phyloP scores from a whole-genome alignment of 768 basidiomycete species.

The Cystofilobasidium bisporidii region DNA sequence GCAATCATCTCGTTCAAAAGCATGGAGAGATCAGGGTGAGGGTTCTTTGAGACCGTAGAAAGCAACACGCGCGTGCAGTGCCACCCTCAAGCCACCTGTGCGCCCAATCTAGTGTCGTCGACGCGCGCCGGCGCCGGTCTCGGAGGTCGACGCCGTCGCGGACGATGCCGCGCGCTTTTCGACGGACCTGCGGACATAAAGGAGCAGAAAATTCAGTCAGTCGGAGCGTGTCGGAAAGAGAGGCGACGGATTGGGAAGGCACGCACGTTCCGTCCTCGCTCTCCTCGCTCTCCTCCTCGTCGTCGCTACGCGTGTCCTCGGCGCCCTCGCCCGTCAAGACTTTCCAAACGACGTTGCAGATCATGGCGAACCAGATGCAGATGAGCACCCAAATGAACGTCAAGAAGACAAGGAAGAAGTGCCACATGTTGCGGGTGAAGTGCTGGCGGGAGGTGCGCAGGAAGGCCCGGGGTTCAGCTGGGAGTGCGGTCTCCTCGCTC shows the following conservation, averaged over 20 bases:
- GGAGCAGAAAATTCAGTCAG: background rate
- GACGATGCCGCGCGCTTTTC: background rate
- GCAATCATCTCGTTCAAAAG: too few species aligned
- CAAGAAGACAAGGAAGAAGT: conserved; percentile 46
- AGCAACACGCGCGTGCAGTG: too few species aligned
- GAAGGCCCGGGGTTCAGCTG: too few species aligned
- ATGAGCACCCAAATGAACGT: conserved; percentile 46
- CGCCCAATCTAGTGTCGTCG: too few species aligned
- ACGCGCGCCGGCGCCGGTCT: too few species aligned
- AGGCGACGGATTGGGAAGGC: background rate
- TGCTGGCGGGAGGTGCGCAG: conserved; percentile 40
- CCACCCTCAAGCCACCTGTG: too few species aligned
- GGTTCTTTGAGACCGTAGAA: too few species aligned
- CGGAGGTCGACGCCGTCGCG: too few species aligned
- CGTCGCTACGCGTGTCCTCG: conserved; percentile 76
- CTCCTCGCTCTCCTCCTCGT: conserved; percentile 44
- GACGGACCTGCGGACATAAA: background rate
- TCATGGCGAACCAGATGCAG: conserved; percentile 76
- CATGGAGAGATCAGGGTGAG: too few species aligned
- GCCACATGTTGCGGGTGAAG: conserved; percentile 46
- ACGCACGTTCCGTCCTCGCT: background rate
- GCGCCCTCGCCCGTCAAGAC: conserved; percentile 68
- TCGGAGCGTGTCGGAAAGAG: background rate
- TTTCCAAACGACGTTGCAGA: conserved; percentile 68
- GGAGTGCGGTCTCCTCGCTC: too few species aligned